Percentiles rank a stretch among this genome's conserved stretches.
Evolutionary conservation across 2,329 filamentous ascomycete species (phyloP).

Genomic region (Xenosphaeropsis pyriputrescens): DNA sequence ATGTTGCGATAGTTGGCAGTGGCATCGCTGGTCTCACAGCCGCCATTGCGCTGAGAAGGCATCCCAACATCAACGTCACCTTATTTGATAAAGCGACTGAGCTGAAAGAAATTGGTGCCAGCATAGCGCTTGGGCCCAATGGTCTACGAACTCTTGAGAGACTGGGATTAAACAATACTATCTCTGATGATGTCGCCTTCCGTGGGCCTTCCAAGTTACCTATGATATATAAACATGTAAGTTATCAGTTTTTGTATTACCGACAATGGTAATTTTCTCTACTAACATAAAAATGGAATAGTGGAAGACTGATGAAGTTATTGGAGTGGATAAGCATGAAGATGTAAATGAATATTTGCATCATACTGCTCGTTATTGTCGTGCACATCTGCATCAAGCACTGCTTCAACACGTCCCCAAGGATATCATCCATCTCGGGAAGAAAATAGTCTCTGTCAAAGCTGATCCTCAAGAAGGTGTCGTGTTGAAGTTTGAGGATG

Average conservation of each 20-base stretch:
- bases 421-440: constrained; percentile 16
- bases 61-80: constrained; percentile 16
- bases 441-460: constrained; percentile 11
- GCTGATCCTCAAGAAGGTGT: constrained; percentile 8
- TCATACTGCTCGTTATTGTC: constrained; percentile 20
- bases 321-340: constrained; percentile 18
- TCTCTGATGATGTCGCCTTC: constrained; percentile 18
- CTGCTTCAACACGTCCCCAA: constrained; percentile 17
- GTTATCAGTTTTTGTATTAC: neutral
- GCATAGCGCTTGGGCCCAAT: constrained; percentile 23
- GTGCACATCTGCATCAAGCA: constrained; percentile 20
- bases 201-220: constrained; percentile 16
- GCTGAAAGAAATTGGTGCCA: constrained; percentile 22
- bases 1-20: constrained; percentile 19
- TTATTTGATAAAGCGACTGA: constrained; percentile 21
- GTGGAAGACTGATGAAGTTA: constrained; percentile 22
- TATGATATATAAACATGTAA: constrained; percentile 19
- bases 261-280: no score
- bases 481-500: constrained; percentile 16
- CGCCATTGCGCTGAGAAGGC: constrained; percentile 19
- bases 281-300: constrained; percentile 5
- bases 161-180: constrained; percentile 18
- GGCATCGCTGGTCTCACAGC: constrained; percentile 23
- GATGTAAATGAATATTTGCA: constrained; percentile 17
- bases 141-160: constrained; percentile 20